These are phyloP conservation scores for Sporodiniella umbellata DNA, from an alignment of 371 early-diverging fungal genomes.

Conservation along the genomic window DNA sequence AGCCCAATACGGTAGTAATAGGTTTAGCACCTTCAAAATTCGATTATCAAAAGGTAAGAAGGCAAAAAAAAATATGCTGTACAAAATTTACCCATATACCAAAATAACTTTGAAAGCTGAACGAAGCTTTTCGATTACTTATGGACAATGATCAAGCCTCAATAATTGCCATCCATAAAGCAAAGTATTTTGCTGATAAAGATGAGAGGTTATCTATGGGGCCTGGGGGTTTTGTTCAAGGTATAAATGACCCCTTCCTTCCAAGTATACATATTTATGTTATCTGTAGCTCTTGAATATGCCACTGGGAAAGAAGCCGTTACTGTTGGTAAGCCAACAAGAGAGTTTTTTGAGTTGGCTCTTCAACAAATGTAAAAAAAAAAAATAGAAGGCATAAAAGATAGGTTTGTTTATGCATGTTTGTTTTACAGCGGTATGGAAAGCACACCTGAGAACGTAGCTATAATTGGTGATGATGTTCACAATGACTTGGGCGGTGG, in stretches of 20 bases:
- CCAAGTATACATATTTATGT: not conserved
- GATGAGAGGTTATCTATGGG: conserved; percentile 69
- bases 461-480: conserved; percentile 87
- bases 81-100: not conserved
- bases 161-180: conserved; percentile 80
- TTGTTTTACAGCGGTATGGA: conserved; percentile 23
- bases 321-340: conserved; percentile 84
- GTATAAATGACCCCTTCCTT: conserved; percentile 8
- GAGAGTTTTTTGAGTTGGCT: conserved; percentile 71
- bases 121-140: conserved; percentile 66
- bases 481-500: conserved; percentile 76
- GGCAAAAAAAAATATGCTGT: conserved; percentile 47
- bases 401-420: not conserved
- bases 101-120: conserved; percentile 36
- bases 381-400: not conserved
- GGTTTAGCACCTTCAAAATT: conserved; percentile 79
- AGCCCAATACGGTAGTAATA: conserved; percentile 77
- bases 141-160: conserved; percentile 26
- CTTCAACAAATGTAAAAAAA: conserved; percentile 63
- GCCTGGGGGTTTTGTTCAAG: conserved; percentile 83
- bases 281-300: conserved; percentile 62
- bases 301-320: conserved; percentile 62
- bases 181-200: conserved; percentile 67
- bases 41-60: conserved; percentile 62
- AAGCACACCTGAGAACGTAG: conserved; percentile 48